Base-by-base conservation (phyloP, 2,329 filamentous ascomycete genomes). In the Cryphonectria parasitica region DNA sequence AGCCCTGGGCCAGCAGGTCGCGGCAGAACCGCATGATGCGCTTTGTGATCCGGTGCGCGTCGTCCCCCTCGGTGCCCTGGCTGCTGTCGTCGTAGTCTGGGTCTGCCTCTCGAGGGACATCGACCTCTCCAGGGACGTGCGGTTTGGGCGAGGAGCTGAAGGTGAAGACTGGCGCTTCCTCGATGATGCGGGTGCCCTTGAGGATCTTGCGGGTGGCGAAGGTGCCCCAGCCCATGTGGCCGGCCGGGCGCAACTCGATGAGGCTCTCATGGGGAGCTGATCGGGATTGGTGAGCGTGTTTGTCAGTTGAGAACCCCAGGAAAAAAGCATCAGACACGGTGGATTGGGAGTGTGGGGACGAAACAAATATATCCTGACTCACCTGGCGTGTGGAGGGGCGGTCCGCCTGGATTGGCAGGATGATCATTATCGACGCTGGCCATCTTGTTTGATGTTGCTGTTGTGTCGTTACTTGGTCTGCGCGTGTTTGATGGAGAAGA, bases 101-200 rank as follows among this genome's bases (percentile, higher is more conserved):
- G 22, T 39, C 61, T 3, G 15, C n/a, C n/a, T 28, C 61, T 6
- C n/a, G 25, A n/a, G n/a, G n/a, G 34, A 7, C 60, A 2, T 25
- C 19, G 34, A 6, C 34, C 58, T 61, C 13, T 22, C 25, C 49
- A 61, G 10, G 39, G 36, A 2, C 28, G 19, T 28, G 54, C 3
- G 22, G n/a, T 10, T 49, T 22, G 22, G 19, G n/a, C 1, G 45
- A 49, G 45, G 45, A 11, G 61, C 36, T 39, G 60, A 72, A 70
- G 43, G 43, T 71, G 22, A 73, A 63, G 39, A 73, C 54, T 8
- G 72, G 71, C 1, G 19, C 28, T 15, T 73, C 72, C 4, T 49
- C 54, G 56, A 74, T 39, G 17, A 73, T 56, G 25, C 67, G 64
- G 28, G 64, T 66, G 28, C 72, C 72, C 34, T 64, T 36, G 19